Percentiles rank a stretch among this genome's conserved stretches.
Conservation (phyloP, 331 rosid genomes). For the Prunus yedoensis region DNA sequence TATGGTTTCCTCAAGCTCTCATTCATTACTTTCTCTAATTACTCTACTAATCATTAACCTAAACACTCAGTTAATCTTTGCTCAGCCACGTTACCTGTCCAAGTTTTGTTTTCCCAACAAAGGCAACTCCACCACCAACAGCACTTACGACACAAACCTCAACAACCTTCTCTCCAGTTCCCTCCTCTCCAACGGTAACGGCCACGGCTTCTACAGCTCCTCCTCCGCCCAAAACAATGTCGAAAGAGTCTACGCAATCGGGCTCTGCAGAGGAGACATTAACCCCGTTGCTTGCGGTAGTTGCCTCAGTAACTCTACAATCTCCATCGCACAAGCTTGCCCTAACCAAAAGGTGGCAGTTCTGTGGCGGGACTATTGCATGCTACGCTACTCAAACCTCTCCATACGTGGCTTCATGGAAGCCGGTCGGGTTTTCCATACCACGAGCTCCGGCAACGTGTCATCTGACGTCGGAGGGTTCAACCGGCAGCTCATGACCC, state of each 20-base stretch:
- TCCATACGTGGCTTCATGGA: slow-evolving; percentile 14
- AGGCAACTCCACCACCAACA: neutral
- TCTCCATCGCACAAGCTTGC: slow-evolving; percentile 18
- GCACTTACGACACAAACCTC: neutral
- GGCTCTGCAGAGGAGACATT: slow-evolving; percentile 46
- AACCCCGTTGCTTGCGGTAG: slow-evolving; percentile 17
- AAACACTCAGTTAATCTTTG: neutral
- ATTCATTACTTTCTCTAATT: neutral
- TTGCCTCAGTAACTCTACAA: slow-evolving; percentile 24
- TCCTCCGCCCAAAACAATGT: too few species aligned
- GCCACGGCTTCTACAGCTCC: slow-evolving; percentile 30
- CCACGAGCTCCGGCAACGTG: neutral
- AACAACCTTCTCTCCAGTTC: neutral
- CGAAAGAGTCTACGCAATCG: slow-evolving; percentile 3
- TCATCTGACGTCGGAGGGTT: neutral
- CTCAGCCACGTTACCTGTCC: neutral
- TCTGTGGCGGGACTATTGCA: slow-evolving; percentile 35
- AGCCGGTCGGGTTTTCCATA: fast-evolving
- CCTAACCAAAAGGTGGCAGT: slow-evolving; percentile 39
- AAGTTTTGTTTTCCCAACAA: neutral
- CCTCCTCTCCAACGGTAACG: neutral
- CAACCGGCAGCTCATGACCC: neutral
- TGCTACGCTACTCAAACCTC: slow-evolving; percentile 43
- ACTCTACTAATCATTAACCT: neutral
- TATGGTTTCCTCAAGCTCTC: neutral